Conservation (phyloP, 768 basidiomycete species). For the Nevesoporus exiguus region DNA sequence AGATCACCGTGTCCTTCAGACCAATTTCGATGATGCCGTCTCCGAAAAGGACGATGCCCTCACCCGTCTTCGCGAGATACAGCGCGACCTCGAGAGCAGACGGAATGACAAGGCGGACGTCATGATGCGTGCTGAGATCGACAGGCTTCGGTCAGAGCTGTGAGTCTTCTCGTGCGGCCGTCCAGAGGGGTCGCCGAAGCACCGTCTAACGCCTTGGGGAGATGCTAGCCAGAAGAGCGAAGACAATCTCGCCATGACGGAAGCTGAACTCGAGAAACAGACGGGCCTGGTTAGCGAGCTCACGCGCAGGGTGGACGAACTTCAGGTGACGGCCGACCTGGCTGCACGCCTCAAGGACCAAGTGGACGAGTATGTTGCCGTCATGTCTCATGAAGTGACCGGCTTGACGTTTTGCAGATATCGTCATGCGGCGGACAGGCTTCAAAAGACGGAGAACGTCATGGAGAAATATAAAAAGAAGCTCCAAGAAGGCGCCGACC, state of each 20-base stretch:
- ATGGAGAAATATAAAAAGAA: slow-evolving; percentile 99
- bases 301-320: slow-evolving; percentile 75
- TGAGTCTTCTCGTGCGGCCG: slow-evolving; percentile 42
- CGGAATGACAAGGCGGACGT: slow-evolving; percentile 72
- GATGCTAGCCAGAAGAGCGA: slow-evolving; percentile 84
- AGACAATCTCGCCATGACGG: slow-evolving; percentile 80
- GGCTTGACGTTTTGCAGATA: slow-evolving; percentile 47
- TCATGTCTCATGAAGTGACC: neutral
- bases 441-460: slow-evolving; percentile 94
- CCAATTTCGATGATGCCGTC: slow-evolving; percentile 68
- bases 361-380: slow-evolving; percentile 73
- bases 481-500: slow-evolving; percentile 88
- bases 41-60: slow-evolving; percentile 79
- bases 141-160: slow-evolving; percentile 79
- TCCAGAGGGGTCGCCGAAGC: neutral
- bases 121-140: slow-evolving; percentile 77
- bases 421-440: slow-evolving; percentile 85
- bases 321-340: slow-evolving; percentile 75
- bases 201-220: slow-evolving; percentile 28
- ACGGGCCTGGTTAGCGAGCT: slow-evolving; percentile 64
- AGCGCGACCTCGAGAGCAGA: slow-evolving; percentile 55
- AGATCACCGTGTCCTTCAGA: slow-evolving; percentile 72
- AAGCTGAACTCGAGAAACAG: slow-evolving; percentile 82
- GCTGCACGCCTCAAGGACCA: slow-evolving; percentile 83
- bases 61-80: slow-evolving; percentile 55